A percentile compares a stretch with the other conserved stretches of the same genome.
Conservation (phyloP, 768 basidiomycete genomes). For the Panaeolus papilionaceus region DNA sequence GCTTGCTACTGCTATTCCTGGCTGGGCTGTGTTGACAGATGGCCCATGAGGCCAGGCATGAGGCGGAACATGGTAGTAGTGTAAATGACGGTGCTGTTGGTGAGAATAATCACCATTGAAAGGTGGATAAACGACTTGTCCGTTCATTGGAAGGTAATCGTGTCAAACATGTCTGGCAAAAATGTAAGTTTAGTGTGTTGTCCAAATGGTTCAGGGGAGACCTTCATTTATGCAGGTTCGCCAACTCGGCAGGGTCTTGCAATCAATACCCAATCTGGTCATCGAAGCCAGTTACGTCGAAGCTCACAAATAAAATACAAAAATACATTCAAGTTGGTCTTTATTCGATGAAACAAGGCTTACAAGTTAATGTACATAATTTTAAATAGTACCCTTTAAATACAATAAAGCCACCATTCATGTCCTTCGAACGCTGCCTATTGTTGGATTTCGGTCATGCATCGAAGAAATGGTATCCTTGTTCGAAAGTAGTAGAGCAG, state of each 20-base stretch:
- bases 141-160: slow-evolving; percentile 23
- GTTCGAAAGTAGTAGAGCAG: slow-evolving; percentile 19
- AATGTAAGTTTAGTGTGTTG: not conserved
- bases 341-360: not conserved
- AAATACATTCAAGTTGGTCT: not conserved
- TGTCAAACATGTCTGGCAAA: slow-evolving; percentile 20
- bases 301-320: not conserved
- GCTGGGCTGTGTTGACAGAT: slow-evolving; percentile 10
- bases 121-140: slow-evolving; percentile 25
- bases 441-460: not conserved
- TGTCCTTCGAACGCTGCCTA: slow-evolving; percentile 11
- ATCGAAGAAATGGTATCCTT: not conserved
- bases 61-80: slow-evolving; percentile 8
- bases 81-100: slow-evolving; percentile 16
- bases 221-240: not conserved
- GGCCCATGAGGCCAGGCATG: slow-evolving; percentile 10
- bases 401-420: not conserved
- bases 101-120: slow-evolving; percentile 22
- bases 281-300: not conserved
- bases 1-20: slow-evolving; percentile 6
- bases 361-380: not conserved
- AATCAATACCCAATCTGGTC: not conserved
- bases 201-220: not conserved
- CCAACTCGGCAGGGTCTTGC: not conserved
- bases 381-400: not conserved